Base-by-base conservation (phyloP, 1,284 basidiomycete genomes). In the Puccinia coronata region DNA sequence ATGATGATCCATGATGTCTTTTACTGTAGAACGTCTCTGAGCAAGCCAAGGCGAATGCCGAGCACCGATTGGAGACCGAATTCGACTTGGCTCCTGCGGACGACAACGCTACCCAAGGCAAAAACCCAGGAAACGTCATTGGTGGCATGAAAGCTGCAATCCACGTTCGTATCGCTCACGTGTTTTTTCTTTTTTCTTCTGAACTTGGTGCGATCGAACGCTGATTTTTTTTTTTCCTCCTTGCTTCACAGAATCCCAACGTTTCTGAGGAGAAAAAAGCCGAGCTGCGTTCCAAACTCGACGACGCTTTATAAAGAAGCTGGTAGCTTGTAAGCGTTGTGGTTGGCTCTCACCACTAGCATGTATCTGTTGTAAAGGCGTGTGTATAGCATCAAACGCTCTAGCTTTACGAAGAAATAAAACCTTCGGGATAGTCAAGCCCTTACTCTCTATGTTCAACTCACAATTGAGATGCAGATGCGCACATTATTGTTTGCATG, bases 21-120 rank as follows among this genome's bases (percentile, higher is more conserved):
- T 28, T n/a, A n/a, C n/a, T n/a, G n/a, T 31, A 80, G 78, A 80
- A 80, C 34, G 78, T 80, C 9, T 80, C 78, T 4, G 47, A 59
- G 2, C 69, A 80, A 49, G 78, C 78, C 25, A 80, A 80, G 36
- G 69, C 71, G 0, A 36, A 61, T n/a, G 78, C 78, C 11, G 67
- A 72, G 25, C 34, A 71, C 31, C 31, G 78, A 47, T 41, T 80
- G 28, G 78, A 80, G 28, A 71, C 47, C 34, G 77, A 80, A 36
- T n/a, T n/a, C n/a, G 67, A 34, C 9, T 47, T 34, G 12, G 16
- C 69, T 5, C 34, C 47, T 1, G 47, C 23, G 16, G n/a, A 25
- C 28, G 57, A 59, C 1, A 39, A 69, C 6, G 11, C 31, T 18
- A 47, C 23, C 18, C 12, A 51, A 31, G 9, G 23, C 20, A 80